Evolutionary conservation across 306 rosid species (phyloP).

Genomic region (Trifolium pratense): DNA sequence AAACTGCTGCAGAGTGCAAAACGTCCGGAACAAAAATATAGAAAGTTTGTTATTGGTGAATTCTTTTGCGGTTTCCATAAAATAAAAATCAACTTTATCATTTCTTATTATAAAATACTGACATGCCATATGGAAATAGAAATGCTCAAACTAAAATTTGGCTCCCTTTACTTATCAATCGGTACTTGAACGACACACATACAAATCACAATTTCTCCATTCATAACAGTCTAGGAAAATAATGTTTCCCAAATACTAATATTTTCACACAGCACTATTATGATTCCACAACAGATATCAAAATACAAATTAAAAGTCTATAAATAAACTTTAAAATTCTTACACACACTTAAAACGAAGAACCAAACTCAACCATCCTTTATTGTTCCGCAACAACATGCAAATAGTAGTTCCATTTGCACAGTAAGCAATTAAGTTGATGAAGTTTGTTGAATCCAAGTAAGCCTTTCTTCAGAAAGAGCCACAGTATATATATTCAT

Average conservation of each 20-base stretch:
- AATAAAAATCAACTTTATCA: no score
- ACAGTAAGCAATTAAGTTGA: constrained; percentile 1
- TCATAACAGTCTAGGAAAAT: background rate
- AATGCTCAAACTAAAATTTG: no score
- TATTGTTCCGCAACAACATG: background rate
- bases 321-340: background rate
- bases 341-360: background rate
- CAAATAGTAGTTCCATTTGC: background rate
- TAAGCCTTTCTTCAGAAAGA: background rate
- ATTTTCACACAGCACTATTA: background rate
- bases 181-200: background rate
- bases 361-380: constrained; percentile 1
- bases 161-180: background rate
- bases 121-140: no score
- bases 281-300: background rate
- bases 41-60: no score
- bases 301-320: background rate
- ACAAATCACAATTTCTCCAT: background rate
- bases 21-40: no score
- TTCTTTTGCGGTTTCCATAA: no score
- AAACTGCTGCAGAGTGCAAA: no score
- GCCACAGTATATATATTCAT: background rate
- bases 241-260: background rate
- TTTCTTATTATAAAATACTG: no score
- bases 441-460: background rate